phyloP scores from a whole-genome alignment of 1,284 basidiomycete genomes.

The Leccinum insigne region DNA sequence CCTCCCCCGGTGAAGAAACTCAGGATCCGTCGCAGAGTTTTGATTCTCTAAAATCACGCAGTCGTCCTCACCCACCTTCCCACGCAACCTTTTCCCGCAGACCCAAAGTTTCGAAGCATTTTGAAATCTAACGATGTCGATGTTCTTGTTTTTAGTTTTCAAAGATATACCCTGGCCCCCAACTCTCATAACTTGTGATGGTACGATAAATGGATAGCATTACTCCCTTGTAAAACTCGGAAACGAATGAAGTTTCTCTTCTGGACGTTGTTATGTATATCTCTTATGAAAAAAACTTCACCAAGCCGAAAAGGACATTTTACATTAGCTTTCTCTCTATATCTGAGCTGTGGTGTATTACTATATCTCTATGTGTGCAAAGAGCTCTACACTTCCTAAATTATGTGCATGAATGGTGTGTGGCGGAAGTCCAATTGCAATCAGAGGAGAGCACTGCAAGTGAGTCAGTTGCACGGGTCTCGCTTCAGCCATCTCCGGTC shows the following conservation, averaged over 20 bases:
- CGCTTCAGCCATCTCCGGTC: not conserved
- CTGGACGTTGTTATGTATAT: not conserved
- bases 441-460: not conserved
- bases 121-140: not conserved
- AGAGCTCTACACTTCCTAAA: not conserved
- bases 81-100: not conserved
- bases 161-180: slow-evolving; percentile 10
- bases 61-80: not conserved
- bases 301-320: not conserved
- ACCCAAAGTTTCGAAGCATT: not conserved
- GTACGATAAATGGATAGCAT: slow-evolving; percentile 25
- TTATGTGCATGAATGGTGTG: not conserved
- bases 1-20: slow-evolving; percentile 29
- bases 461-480: slow-evolving; percentile 1
- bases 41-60: slow-evolving; percentile 26
- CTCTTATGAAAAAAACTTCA: not conserved
- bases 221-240: slow-evolving; percentile 6
- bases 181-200: slow-evolving; percentile 10
- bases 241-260: not conserved
- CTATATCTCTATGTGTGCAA: not conserved
- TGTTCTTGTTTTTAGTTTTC: slow-evolving; percentile 10
- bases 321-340: not conserved
- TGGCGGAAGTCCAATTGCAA: not conserved
- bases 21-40: slow-evolving; percentile 33
- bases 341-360: not conserved